Percentiles rank a stretch among this genome's conserved stretches.
phyloP scores from a whole-genome alignment of 2,329 filamentous ascomycete species.

The Aspergillus brunneoviolaceus region DNA sequence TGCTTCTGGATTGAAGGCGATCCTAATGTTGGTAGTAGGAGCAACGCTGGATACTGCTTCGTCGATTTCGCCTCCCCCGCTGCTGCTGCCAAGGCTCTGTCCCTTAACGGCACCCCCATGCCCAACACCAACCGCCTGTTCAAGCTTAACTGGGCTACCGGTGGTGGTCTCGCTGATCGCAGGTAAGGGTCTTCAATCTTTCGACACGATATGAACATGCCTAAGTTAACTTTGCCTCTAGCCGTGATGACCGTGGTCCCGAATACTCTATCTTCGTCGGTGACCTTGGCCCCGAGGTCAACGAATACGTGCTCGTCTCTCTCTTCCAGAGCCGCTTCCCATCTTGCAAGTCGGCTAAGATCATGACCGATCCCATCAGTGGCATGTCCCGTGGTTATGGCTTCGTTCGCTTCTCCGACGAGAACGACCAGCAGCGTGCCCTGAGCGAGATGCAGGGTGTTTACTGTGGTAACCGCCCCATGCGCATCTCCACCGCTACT shows the following conservation, averaged over 20 bases:
- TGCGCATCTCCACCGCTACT: constrained; percentile 97
- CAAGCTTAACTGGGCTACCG: constrained; percentile 99
- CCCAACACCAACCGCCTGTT: constrained; percentile 93
- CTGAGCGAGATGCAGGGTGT: constrained; percentile 98
- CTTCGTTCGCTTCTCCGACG: constrained; percentile 95
- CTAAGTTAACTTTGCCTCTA: constrained; percentile 15
- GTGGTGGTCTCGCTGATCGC: constrained; percentile 90
- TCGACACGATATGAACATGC: not conserved
- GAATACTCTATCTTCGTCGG: constrained; percentile 98
- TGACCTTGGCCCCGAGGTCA: constrained; percentile 95
- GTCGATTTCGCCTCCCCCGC: constrained; percentile 85
- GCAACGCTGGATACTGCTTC: constrained; percentile 98
- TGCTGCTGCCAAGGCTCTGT: constrained; percentile 86
- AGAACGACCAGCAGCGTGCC: constrained; percentile 93
- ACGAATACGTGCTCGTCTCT: constrained; percentile 95
- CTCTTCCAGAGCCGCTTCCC: constrained; percentile 96
- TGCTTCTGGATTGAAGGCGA: constrained; percentile 18
- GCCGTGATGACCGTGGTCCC: constrained; percentile 88
- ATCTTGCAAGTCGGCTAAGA: constrained; percentile 98
- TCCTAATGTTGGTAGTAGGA: constrained; percentile 54
- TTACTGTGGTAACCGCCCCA: constrained; percentile 96
- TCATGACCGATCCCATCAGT: constrained; percentile 98
- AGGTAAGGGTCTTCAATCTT: constrained; percentile 56
- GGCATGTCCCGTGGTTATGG: constrained; percentile 97
- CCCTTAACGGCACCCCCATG: constrained; percentile 81